Percentiles rank a stretch among this genome's conserved stretches.
Conservation (phyloP, 116 monocot species). For the Dioscorea cayenensis region DNA sequence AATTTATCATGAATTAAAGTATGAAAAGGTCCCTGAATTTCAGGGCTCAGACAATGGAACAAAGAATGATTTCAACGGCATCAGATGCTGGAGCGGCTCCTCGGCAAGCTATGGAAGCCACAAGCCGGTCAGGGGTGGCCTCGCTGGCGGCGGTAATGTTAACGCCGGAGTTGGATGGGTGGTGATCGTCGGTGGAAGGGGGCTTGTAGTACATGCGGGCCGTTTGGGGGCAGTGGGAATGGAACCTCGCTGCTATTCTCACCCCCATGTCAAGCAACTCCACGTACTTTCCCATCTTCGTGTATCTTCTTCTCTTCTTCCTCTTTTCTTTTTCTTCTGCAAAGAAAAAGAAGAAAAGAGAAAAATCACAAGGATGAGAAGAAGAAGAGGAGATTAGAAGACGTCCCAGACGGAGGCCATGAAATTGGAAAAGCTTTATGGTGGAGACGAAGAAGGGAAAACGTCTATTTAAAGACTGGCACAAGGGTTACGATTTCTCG, state of each 20-base stretch:
- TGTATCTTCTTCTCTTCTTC: background rate
- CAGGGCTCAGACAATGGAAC: background rate
- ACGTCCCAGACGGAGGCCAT: background rate
- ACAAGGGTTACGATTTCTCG: no score
- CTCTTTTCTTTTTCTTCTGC: background rate
- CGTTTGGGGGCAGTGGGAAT: slow-evolving; percentile 37
- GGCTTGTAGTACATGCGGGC: slow-evolving; percentile 36
- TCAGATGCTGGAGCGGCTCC: background rate
- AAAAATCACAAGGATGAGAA: background rate
- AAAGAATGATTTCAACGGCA: slow-evolving; percentile 1
- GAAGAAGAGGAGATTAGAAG: background rate
- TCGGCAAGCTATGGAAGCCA: background rate
- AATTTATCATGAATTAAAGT: no score
- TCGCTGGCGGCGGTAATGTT: background rate
- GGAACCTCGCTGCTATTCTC: slow-evolving; percentile 27
- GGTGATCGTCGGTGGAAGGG: background rate
- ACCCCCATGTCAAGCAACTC: slow-evolving; percentile 28
- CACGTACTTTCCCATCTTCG: slow-evolving; percentile 25
- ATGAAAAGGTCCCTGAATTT: no score
- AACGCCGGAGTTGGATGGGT: background rate
- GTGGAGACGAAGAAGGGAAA: no score
- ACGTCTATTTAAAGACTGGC: no score
- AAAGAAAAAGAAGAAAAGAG: background rate
- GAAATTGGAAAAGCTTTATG: no score
- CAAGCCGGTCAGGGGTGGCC: background rate